Evolutionary conservation across 306 rosid species (phyloP), one percentile per base, ranked within the genome.

Genomic region (Dryas drummondii): DNA sequence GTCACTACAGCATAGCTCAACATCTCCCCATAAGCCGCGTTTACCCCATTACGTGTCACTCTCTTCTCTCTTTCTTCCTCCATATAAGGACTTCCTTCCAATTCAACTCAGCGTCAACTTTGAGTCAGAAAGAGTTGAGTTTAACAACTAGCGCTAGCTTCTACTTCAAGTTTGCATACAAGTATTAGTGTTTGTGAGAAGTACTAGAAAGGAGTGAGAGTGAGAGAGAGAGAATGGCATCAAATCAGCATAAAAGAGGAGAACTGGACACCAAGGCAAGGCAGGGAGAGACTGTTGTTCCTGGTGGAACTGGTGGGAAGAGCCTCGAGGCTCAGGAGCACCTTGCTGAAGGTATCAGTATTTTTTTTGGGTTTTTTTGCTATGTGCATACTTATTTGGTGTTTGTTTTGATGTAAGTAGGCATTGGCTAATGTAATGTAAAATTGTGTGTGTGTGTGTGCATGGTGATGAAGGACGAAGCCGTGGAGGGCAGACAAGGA

Each of bases 231-330:
- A 32, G 77, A 74, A 91, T 93, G 96, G 84, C 96, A 27, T 82
- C 91, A 6, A 26, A 58, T 13, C 85, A 91, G 73, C 6, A 55
- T 19, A 53, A 16, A 16, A 84, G 87, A 3, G 65, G 70, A 46
- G 91, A 86, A 50, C 91, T 93, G 26, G 93, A 91, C 32, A 77
- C 80, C 16, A 86, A 27, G 71, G 96, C 92, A n/a, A 88, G 67
- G 75, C 86, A 78, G 2, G 98, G 96, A 11, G 90, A 93, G 80
- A 89, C 90, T 0, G 91, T 93, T 5, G 81, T 91, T 17, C 93
- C 96, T 13, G 90, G 91, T 41, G 98, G 98, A 44, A 93, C 93
- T 15, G 97, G 92, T 53, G 97, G 96, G 41, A 85, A 93, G 75
- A 91, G 82, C 78, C 88, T 93, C 45, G 88, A 89, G 57, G 97